A percentile compares a stretch with the other conserved stretches of the same genome.
Conservation (phyloP, 2,329 filamentous ascomycete species). For the Ascochyta viciae-villosae region DNA sequence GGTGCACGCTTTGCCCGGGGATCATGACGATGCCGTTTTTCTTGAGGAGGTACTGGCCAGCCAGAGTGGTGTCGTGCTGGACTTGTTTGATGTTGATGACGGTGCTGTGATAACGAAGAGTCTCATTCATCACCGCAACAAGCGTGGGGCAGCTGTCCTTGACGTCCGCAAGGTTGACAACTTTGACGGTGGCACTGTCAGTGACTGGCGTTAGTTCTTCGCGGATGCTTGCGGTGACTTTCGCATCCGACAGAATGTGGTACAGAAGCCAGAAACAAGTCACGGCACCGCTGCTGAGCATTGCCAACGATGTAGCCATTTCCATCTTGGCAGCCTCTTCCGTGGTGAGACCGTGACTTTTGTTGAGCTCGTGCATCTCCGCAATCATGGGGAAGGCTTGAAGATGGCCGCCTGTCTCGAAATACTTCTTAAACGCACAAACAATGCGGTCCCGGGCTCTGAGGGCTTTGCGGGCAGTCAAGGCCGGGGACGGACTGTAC, state of each 20-base stretch:
- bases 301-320: slow-evolving; percentile 50
- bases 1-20: slow-evolving; percentile 44
- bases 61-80: slow-evolving; percentile 45
- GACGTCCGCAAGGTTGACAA: slow-evolving; percentile 43
- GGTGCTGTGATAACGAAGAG: slow-evolving; percentile 49
- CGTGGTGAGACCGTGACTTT: slow-evolving; percentile 39
- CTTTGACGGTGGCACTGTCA: slow-evolving; percentile 4
- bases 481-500: slow-evolving; percentile 26
- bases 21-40: slow-evolving; percentile 48
- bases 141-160: slow-evolving; percentile 51
- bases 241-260: slow-evolving; percentile 46
- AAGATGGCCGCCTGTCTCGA: slow-evolving; percentile 48
- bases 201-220: slow-evolving; percentile 31
- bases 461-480: slow-evolving; percentile 45
- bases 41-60: slow-evolving; percentile 45
- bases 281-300: slow-evolving; percentile 52
- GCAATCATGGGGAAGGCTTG: slow-evolving; percentile 49
- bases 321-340: slow-evolving; percentile 53
- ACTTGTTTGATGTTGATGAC: slow-evolving; percentile 50
- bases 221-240: slow-evolving; percentile 40
- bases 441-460: slow-evolving; percentile 45
- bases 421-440: slow-evolving; percentile 50
- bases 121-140: slow-evolving; percentile 53
- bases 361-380: slow-evolving; percentile 47
- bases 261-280: slow-evolving; percentile 53